Base-by-base conservation (phyloP, 2,329 filamentous ascomycete genomes). In the Zalaria obscura region DNA sequence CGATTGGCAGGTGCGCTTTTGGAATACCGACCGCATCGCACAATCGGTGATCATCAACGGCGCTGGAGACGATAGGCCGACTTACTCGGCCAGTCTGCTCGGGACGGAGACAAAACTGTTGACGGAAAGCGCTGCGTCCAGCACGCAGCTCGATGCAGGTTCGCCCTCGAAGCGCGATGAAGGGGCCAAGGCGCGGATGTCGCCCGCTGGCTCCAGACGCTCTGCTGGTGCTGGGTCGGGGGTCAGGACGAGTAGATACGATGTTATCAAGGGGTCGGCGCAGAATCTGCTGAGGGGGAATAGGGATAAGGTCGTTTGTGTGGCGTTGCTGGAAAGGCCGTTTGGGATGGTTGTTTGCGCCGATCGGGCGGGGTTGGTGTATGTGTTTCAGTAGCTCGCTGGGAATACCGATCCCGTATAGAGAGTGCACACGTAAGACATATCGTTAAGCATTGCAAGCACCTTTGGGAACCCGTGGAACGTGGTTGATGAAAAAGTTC, bases 281-380 rank as follows among this genome's bases (percentile, higher is more conserved):
- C 85, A 93, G 59, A 78, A 86, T 61, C 60, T 98, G 50, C 64
- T 96, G 43, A 82, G 78, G 57, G 85, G 81, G 44, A 91, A 98
- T 63, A 61, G 95, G 53, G 91, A 98, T 62, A 78, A 78, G 3
- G 79, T 98, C 45, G 74, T 83, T 54, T 89, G 96, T 63, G 78
- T 95, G 50, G 82, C 82, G n/a, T 65, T 96, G 55, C 61, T 98
- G 50, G 86, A 95, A 65, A 71, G 76, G 48, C 91, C 91, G 25
- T 95, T 93, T 60, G 83, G 82, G 4, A 95, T 96, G 85, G 82
- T 88, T 29, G 71, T 96, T 39, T 93, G 83, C 50, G 88, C 83
- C 41, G 91, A 98, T 67, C 72, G 89, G 52, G 83, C 80, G 33
- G 91, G 91, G 0, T 80, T 89, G 58, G 78, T 96, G 36, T 93